These are phyloP conservation scores for Centrapalus pauciflorus DNA, from an alignment of 129 eudicot species.

Conservation along the genomic window DNA sequence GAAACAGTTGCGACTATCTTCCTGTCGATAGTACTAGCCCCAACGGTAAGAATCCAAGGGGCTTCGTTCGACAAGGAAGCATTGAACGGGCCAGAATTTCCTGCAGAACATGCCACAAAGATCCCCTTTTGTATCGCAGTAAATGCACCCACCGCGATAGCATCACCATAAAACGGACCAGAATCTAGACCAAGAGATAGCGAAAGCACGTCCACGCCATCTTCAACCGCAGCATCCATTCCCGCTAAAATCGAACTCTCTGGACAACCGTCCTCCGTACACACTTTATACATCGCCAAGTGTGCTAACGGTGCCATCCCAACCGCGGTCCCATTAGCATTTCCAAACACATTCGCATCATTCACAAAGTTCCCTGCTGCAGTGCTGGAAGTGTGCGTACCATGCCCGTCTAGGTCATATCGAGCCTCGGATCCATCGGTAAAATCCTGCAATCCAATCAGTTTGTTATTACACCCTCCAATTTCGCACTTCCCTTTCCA, in stretches of 20 bases:
- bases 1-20: constrained; percentile 14
- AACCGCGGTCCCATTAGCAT: constrained; percentile 36
- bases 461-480: constrained; percentile 37
- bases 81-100: constrained; percentile 31
- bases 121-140: constrained; percentile 34
- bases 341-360: constrained; percentile 32
- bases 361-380: constrained; percentile 39
- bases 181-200: constrained; percentile 33
- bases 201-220: constrained; percentile 52
- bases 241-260: constrained; percentile 42
- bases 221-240: constrained; percentile 53
- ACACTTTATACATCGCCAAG: constrained; percentile 39
- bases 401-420: constrained; percentile 41
- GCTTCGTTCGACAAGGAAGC: constrained; percentile 40
- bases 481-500: constrained; percentile 54
- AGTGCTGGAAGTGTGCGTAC: constrained; percentile 47
- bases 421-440: constrained; percentile 14
- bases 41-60: constrained; percentile 55
- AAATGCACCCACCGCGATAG: constrained; percentile 41
- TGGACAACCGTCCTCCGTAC: not conserved
- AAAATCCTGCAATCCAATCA: constrained; percentile 48
- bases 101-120: constrained; percentile 35
- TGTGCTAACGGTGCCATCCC: constrained; percentile 46
- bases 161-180: constrained; percentile 25
- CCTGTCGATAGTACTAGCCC: constrained; percentile 46